Percentiles rank a stretch among this genome's conserved stretches.
Conservation (phyloP, 2,329 filamentous ascomycete species). For the Fusarium succisae region DNA sequence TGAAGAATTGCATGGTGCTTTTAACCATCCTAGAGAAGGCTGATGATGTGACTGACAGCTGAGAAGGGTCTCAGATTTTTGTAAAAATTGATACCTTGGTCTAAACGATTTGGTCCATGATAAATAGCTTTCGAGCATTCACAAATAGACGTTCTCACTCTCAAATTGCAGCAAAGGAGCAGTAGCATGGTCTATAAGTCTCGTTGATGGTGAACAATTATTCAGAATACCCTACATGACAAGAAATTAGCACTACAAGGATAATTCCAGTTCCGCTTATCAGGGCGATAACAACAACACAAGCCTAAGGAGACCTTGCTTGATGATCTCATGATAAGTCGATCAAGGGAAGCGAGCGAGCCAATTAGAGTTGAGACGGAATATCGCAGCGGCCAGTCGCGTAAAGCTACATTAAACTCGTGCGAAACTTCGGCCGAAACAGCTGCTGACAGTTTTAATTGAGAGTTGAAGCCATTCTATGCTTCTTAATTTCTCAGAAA, state of each 20-base stretch:
- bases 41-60: neutral
- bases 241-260: too few species aligned
- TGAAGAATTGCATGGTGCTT: neutral
- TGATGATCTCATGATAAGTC: too few species aligned
- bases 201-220: neutral
- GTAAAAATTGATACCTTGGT: too few species aligned
- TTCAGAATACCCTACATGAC: neutral
- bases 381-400: neutral
- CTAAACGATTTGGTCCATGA: rapidly evolving
- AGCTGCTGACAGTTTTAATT: neutral
- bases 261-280: neutral
- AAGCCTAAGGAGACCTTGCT: neutral
- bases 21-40: too few species aligned
- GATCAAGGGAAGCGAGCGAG: too few species aligned
- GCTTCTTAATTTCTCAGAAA: neutral
- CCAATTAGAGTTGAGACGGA: neutral
- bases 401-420: neutral
- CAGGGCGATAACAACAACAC: neutral
- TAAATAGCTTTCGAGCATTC: neutral
- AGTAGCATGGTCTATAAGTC: rapidly evolving
- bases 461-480: too few species aligned
- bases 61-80: too few species aligned
- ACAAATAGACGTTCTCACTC: too few species aligned
- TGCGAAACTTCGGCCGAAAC: neutral
- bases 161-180: rapidly evolving